phyloP scores from a whole-genome alignment of 805 yeast genomes.

The Blastobotrys americana region DNA sequence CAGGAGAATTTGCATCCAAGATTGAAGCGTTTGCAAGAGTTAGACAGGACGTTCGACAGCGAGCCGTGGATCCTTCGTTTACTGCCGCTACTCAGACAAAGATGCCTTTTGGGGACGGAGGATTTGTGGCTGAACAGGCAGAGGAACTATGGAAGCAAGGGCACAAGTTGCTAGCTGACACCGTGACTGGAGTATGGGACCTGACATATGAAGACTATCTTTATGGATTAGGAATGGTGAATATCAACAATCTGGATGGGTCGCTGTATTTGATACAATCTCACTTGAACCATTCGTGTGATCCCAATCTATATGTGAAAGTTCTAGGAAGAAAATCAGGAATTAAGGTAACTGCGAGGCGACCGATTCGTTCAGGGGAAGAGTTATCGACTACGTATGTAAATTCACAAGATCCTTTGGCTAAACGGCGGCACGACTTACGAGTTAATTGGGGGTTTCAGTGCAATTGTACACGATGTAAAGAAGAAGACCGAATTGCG shows the following conservation, averaged over 20 bases:
- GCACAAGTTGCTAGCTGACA: conserved; percentile 40
- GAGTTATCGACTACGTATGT: conserved; percentile 67
- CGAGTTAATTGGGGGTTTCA: conserved; percentile 74
- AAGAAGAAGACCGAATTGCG: conserved; percentile 43
- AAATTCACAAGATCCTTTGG: conserved; percentile 54
- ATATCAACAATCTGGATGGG: conserved; percentile 65
- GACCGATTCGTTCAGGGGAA: conserved; percentile 54
- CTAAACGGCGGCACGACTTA: conserved; percentile 56
- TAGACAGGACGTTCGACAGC: conserved; percentile 57
- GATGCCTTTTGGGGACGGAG: conserved; percentile 47
- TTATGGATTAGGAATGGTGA: conserved; percentile 60
- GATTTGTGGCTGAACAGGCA: conserved; percentile 49
- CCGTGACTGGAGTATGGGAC: conserved; percentile 34
- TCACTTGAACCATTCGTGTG: conserved; percentile 70
- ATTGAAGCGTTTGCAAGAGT: conserved; percentile 61
- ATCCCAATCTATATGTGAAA: conserved; percentile 57
- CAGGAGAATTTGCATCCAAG: not conserved
- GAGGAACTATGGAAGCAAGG: conserved; percentile 57
- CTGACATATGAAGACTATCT: conserved; percentile 49
- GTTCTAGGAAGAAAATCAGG: conserved; percentile 44
- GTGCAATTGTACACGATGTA: conserved; percentile 63
- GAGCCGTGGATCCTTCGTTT: conserved; percentile 39
- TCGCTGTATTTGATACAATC: conserved; percentile 52
- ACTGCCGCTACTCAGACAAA: conserved; percentile 20
- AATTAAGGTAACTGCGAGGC: conserved; percentile 51